Evolutionary conservation across 345 rosid genomes (phyloP).

Genomic region (Corchorus capsularis): DNA sequence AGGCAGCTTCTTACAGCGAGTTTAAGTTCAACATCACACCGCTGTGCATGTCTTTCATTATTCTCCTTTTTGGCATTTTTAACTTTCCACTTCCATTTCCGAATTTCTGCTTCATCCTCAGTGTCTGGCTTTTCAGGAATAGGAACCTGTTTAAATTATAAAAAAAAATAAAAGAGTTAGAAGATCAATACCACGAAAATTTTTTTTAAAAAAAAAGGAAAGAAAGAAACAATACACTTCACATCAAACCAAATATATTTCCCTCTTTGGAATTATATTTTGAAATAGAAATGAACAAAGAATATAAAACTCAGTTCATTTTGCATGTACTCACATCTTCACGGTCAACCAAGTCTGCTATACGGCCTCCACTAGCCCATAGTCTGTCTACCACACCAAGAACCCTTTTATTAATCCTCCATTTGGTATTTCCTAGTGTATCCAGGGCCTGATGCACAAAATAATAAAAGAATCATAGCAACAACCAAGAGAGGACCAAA

Average conservation of each 20-base stretch:
- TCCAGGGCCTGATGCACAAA: slow-evolving; percentile 74
- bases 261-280: slow-evolving; percentile 14
- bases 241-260: slow-evolving; percentile 3
- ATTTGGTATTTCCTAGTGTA: slow-evolving; percentile 92
- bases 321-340: slow-evolving; percentile 66
- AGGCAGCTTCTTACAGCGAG: slow-evolving; percentile 72
- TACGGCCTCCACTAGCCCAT: slow-evolving; percentile 87
- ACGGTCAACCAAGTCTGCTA: slow-evolving; percentile 82
- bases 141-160: slow-evolving; percentile 53
- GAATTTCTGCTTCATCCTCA: slow-evolving; percentile 64
- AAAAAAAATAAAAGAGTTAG: slow-evolving; percentile 8
- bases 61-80: slow-evolving; percentile 68
- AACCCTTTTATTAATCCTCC: slow-evolving; percentile 85
- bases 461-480: slow-evolving; percentile 26
- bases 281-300: slow-evolving; percentile 10
- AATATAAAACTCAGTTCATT: slow-evolving; percentile 13
- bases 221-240: not conserved
- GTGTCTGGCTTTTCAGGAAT: slow-evolving; percentile 73
- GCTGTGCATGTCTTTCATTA: slow-evolving; percentile 88
- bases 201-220: not conserved
- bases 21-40: slow-evolving; percentile 91
- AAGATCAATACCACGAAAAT: slow-evolving; percentile 4
- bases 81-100: slow-evolving; percentile 88
- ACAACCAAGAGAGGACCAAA: slow-evolving; percentile 4
- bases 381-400: slow-evolving; percentile 86